Conservation (phyloP, 768 basidiomycete genomes). For the Suillus discolor region DNA sequence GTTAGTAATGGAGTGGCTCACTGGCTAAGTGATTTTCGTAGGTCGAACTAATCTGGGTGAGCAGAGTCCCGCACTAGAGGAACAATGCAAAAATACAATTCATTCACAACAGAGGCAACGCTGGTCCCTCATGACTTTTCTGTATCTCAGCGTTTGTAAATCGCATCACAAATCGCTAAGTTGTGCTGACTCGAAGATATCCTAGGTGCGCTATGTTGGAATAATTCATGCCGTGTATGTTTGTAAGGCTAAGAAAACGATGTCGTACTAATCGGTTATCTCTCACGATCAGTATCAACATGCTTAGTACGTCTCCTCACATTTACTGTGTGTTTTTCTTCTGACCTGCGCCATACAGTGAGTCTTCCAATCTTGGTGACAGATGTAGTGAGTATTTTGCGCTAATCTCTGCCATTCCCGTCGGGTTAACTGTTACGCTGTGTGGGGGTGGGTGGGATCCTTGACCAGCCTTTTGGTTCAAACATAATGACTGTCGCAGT, state of each 20-base stretch:
- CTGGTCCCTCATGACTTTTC: not conserved
- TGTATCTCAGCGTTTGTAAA: not conserved
- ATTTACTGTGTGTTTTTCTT: not conserved
- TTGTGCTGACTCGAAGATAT: not conserved
- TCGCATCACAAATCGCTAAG: not conserved
- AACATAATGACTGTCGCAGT: not conserved
- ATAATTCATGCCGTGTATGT: not conserved
- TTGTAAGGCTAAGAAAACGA: not conserved
- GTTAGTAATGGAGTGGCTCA: not conserved
- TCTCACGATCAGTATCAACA: not conserved
- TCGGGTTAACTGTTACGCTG: not conserved
- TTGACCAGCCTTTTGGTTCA: not conserved
- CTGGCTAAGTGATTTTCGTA: not conserved
- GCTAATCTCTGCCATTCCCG: not conserved
- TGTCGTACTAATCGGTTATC: not conserved
- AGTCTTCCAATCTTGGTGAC: not conserved
- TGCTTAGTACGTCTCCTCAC: not conserved
- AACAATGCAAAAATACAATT: not conserved
- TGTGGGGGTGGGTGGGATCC: not conserved
- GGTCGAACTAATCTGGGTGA: not conserved
- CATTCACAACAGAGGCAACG: not conserved
- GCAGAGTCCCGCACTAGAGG: not conserved
- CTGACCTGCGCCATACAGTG: not conserved
- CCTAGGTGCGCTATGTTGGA: not conserved
- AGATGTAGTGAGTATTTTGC: not conserved